These are phyloP conservation scores for Scopulariopsis brevicaulis DNA, from an alignment of 2,329 filamentous ascomycete species.

Conservation along the genomic window DNA sequence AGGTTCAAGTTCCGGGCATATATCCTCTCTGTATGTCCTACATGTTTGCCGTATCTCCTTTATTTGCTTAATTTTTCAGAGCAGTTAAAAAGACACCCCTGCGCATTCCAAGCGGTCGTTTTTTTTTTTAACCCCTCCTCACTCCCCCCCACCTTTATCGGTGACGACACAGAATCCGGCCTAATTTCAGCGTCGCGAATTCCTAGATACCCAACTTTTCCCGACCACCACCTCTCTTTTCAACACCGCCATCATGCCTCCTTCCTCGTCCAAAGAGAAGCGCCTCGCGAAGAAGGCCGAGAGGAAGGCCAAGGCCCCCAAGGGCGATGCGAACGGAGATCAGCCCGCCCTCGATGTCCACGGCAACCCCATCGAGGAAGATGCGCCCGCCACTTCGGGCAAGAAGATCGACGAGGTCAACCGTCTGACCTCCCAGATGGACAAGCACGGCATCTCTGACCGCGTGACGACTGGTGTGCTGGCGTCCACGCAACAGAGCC, in stretches of 20 bases:
- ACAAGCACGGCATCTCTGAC: constrained; percentile 92
- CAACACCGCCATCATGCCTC: constrained; percentile 35
- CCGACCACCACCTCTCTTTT: neutral
- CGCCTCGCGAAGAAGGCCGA: constrained; percentile 60
- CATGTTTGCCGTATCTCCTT: neutral
- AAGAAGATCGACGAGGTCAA: constrained; percentile 72
- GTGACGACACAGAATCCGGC: constrained; percentile 2
- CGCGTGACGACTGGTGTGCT: constrained; percentile 97
- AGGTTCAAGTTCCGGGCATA: neutral
- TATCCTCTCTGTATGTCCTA: neutral
- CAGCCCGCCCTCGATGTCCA: constrained; percentile 54
- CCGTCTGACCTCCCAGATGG: constrained; percentile 84
- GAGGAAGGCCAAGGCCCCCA: constrained; percentile 68
- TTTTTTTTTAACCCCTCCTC: constrained; percentile 3
- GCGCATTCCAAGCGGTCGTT: neutral
- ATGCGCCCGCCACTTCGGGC: constrained; percentile 57
- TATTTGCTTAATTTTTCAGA: neutral
- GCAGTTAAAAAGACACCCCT: neutral
- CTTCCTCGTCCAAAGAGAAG: constrained; percentile 61
- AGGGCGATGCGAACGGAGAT: constrained; percentile 59
- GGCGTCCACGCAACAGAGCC: constrained; percentile 70
- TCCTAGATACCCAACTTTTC: constrained; percentile 1
- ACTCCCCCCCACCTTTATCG: constrained; percentile 1
- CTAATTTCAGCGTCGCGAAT: neutral
- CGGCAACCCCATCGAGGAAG: constrained; percentile 41